Conservation (phyloP, 352 stramenopile genomes). For the Globisporangium mamillatum region DNA sequence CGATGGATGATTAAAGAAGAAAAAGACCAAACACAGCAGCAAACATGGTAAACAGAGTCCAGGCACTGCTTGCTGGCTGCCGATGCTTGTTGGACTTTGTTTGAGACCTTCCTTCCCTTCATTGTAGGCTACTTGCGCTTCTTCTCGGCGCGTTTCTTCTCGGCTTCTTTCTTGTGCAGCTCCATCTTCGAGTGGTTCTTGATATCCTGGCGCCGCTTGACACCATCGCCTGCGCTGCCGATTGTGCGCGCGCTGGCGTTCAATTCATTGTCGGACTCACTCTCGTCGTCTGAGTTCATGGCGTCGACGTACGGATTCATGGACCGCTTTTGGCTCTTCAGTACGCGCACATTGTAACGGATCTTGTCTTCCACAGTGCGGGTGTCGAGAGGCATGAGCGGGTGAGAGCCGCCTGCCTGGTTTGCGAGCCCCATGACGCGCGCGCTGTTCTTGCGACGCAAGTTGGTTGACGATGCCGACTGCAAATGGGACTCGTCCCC, state of each 20-base stretch:
- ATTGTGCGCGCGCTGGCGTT: slow-evolving; percentile 4
- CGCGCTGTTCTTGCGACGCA: slow-evolving; percentile 76
- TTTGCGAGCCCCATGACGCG: slow-evolving; percentile 38
- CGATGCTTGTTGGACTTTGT: background rate
- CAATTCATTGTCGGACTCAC: slow-evolving; percentile 23
- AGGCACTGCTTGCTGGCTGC: background rate
- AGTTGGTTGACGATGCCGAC: slow-evolving; percentile 36
- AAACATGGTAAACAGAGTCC: background rate
- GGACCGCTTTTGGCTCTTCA: slow-evolving; percentile 34
- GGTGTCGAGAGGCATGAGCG: slow-evolving; percentile 29
- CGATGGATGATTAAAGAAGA: slow-evolving; percentile 8
- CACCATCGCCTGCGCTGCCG: slow-evolving; percentile 16
- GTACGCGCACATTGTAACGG: slow-evolving; percentile 78
- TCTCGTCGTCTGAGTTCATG: slow-evolving; percentile 20
- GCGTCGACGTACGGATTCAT: slow-evolving; percentile 67
- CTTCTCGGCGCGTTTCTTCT: slow-evolving; percentile 41
- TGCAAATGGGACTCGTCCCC: slow-evolving; percentile 73
- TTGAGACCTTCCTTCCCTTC: background rate
- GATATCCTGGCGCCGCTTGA: slow-evolving; percentile 60
- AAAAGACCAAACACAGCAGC: background rate
- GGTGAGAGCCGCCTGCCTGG: slow-evolving; percentile 28
- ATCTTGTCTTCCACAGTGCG: slow-evolving; percentile 59
- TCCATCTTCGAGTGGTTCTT: slow-evolving; percentile 62
- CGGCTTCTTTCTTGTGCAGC: slow-evolving; percentile 55
- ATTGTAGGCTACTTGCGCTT: slow-evolving; percentile 23